Percentiles rank a stretch among this genome's conserved stretches.
phyloP scores from a whole-genome alignment of 129 eudicot species.

The sunflower (Helianthus annuus) region DNA sequence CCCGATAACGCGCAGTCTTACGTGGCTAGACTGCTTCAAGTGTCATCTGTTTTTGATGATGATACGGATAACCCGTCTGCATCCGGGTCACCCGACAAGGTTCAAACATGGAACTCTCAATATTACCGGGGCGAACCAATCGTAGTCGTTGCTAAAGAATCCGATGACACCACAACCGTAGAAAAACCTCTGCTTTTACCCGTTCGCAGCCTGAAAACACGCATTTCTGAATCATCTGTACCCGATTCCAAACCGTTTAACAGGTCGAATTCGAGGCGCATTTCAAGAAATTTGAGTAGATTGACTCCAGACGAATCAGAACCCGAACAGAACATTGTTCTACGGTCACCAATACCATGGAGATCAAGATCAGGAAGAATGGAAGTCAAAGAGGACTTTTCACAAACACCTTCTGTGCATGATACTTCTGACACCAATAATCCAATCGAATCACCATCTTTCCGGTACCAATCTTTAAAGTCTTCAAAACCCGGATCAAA shows the following conservation, averaged over 20 bases:
- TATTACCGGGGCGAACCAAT: conserved; percentile 68
- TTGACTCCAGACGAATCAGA: conserved; percentile 33
- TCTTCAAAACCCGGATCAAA: conserved; percentile 37
- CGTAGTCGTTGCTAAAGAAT: conserved; percentile 59
- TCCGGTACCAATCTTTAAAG: conserved; percentile 42
- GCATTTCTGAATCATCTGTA: conserved; percentile 24
- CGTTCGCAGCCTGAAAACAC: conserved; percentile 63
- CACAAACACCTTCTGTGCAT: conserved; percentile 18
- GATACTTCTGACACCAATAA: conserved; percentile 20
- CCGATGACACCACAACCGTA: conserved; percentile 31
- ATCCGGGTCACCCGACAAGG: conserved; percentile 11
- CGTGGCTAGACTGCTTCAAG: conserved; percentile 74
- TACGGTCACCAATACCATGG: conserved; percentile 94
- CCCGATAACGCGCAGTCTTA: conserved; percentile 54
- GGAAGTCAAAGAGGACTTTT: conserved; percentile 45
- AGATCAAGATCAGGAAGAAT: conserved; percentile 87
- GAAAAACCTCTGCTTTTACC: conserved; percentile 77
- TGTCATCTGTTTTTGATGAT: conserved; percentile 85
- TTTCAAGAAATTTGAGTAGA: conserved; percentile 30
- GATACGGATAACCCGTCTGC: conserved; percentile 50
- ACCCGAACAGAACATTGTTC: conserved; percentile 56
- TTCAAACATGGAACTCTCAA: conserved; percentile 78
- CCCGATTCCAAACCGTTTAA: neutral
- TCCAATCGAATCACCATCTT: conserved; percentile 38
- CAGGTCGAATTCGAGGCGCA: conserved; percentile 36